These are phyloP conservation scores for Corylus heterophylla DNA, from an alignment of 306 rosid species.

Conservation along the genomic window DNA sequence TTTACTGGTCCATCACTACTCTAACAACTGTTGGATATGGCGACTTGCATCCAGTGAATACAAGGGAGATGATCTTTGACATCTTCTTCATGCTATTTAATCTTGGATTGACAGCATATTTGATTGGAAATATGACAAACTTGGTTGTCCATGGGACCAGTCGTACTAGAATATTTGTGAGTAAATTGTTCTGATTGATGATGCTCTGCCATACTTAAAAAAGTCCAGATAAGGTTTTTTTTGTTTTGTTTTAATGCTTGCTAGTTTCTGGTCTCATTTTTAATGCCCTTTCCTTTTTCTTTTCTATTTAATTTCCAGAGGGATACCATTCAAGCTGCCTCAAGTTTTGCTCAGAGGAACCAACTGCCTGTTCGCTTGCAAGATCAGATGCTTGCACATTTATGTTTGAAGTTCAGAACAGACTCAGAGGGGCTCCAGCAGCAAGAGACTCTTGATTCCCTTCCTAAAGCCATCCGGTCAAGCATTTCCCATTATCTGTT, in stretches of 20 bases:
- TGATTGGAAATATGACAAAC: conserved; percentile 98
- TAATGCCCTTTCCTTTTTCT: background rate
- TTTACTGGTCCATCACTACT: conserved; percentile 95
- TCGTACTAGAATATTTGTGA: conserved; percentile 82
- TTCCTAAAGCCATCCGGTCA: conserved; percentile 92
- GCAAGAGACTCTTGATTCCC: conserved; percentile 88
- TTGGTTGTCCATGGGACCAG: conserved; percentile 93
- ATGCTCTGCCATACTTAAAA: background rate
- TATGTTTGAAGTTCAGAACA: conserved; percentile 87
- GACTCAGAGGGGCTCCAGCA: conserved; percentile 95
- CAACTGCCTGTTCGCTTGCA: conserved; percentile 75
- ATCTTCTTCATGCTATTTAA: conserved; percentile 88
- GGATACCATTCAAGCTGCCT: conserved; percentile 93
- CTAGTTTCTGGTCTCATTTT: background rate
- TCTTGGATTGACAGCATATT: conserved; percentile 84
- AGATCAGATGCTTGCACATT: conserved; percentile 95
- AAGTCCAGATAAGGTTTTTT: background rate
- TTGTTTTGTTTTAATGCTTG: background rate
- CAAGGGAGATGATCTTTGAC: conserved; percentile 85
- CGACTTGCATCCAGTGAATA: conserved; percentile 85
- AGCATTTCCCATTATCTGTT: conserved; percentile 90
- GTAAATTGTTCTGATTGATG: conserved; percentile 25
- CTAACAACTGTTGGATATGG: conserved; percentile 92
- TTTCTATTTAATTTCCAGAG: conserved; percentile 48
- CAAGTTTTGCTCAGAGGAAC: conserved; percentile 90